Conservation (phyloP, 139 green algal species). For the Tetraselmis striata region DNA sequence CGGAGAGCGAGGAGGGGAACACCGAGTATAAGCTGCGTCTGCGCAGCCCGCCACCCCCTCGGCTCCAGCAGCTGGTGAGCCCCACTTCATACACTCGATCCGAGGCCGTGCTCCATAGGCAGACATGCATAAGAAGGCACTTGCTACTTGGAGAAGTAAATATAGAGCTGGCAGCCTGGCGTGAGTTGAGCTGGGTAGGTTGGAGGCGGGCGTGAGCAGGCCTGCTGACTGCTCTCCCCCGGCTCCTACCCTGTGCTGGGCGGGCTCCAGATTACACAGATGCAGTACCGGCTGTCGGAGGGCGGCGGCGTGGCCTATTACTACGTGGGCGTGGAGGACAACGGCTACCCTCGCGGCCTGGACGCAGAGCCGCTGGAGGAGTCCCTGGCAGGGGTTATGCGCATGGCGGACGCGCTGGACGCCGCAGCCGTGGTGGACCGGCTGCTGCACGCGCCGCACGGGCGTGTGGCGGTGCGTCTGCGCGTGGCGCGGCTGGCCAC, state of each 20-base stretch:
- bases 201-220: too few relatives aligned
- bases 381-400: conserved; percentile 50
- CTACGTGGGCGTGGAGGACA: conserved; percentile 78
- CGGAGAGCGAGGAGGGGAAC: conserved; percentile 66
- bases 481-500: neutral
- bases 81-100: neutral
- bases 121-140: too few relatives aligned
- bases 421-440: neutral
- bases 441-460: neutral
- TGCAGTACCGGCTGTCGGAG: conserved; percentile 78
- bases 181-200: conserved; percentile 8
- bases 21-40: conserved; percentile 82
- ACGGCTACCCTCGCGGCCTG: conserved; percentile 73
- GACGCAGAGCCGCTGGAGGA: conserved; percentile 37
- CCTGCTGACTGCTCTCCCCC: too few relatives aligned
- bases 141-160: too few relatives aligned
- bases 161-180: too few relatives aligned
- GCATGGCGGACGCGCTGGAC: conserved; percentile 58
- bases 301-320: conserved; percentile 72
- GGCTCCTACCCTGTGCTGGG: too few relatives aligned
- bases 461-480: neutral
- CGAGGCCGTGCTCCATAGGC: too few relatives aligned
- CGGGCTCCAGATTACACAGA: conserved; percentile 83
- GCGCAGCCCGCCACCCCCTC: conserved; percentile 31
- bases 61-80: conserved; percentile 77